phyloP scores from a whole-genome alignment of 78 protist genomes.

The Dictyostelium capitatum region DNA sequence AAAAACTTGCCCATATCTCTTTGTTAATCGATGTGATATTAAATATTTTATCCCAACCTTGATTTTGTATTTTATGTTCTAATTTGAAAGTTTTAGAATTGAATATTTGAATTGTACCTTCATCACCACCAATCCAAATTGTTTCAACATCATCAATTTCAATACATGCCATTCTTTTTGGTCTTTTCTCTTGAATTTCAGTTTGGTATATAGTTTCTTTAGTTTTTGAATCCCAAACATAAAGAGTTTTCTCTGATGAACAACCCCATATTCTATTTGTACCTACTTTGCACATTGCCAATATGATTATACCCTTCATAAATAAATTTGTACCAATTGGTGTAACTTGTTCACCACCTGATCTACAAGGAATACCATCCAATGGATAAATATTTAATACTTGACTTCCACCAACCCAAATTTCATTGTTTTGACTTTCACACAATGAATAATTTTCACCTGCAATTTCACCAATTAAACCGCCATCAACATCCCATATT shows the following conservation, averaged over 20 bases:
- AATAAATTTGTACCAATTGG: conserved; percentile 54
- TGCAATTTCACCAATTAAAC: conserved; percentile 41
- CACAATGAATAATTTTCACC: conserved; percentile 44
- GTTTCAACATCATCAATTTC: conserved; percentile 57
- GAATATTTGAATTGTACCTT: conserved; percentile 68
- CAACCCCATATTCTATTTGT: conserved; percentile 69
- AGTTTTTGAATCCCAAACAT: conserved; percentile 53
- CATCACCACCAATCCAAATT: conserved; percentile 79
- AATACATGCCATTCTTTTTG: conserved; percentile 43
- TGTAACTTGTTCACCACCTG: not conserved
- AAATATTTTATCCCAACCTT: conserved; percentile 72
- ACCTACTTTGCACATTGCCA: conserved; percentile 52
- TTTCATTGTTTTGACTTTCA: conserved; percentile 47
- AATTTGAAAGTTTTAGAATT: conserved; percentile 56
- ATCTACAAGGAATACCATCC: not conserved
- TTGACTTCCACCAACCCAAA: conserved; percentile 61
- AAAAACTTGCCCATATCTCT: conserved; percentile 36
- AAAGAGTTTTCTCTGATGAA: conserved; percentile 21
- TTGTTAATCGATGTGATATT: conserved; percentile 9
- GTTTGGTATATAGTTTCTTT: conserved; percentile 37
- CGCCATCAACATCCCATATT: conserved; percentile 47
- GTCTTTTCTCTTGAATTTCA: conserved; percentile 56
- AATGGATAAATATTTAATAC: conserved; percentile 26
- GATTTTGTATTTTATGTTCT: conserved; percentile 40
- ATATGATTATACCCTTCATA: conserved; percentile 23